Conservation (phyloP, 1,284 basidiomycete genomes). For the Termitomyces sp. region DNA sequence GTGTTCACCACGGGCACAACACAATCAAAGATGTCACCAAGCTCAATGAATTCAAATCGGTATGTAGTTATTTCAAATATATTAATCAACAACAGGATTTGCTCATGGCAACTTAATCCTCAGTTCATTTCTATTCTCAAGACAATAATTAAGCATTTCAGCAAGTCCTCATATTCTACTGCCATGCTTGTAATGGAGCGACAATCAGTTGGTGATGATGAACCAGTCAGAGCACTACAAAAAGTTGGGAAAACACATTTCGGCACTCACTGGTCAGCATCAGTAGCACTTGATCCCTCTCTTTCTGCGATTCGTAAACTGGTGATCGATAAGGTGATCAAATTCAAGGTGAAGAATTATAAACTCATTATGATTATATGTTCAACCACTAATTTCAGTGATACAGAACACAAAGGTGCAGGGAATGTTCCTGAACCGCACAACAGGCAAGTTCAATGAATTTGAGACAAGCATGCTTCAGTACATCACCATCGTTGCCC, state of each 20-base stretch:
- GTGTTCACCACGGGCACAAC: background rate
- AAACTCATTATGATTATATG: too few relatives aligned
- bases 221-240: background rate
- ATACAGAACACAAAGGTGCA: background rate
- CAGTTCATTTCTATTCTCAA: background rate
- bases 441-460: background rate
- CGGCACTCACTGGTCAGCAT: background rate
- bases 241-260: background rate
- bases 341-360: background rate
- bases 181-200: background rate
- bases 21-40: background rate
- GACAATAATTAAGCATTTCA: background rate
- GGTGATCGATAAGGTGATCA: background rate
- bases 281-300: background rate
- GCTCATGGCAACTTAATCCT: background rate
- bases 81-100: background rate
- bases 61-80: background rate
- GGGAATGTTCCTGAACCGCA: background rate
- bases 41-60: background rate
- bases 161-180: background rate
- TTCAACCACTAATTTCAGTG: too few relatives aligned
- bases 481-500: background rate
- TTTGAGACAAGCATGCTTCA: background rate
- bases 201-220: too few relatives aligned
- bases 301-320: background rate